These are phyloP conservation scores for Tausonia pullulans DNA, from an alignment of 1,284 basidiomycete species.

Conservation along the genomic window DNA sequence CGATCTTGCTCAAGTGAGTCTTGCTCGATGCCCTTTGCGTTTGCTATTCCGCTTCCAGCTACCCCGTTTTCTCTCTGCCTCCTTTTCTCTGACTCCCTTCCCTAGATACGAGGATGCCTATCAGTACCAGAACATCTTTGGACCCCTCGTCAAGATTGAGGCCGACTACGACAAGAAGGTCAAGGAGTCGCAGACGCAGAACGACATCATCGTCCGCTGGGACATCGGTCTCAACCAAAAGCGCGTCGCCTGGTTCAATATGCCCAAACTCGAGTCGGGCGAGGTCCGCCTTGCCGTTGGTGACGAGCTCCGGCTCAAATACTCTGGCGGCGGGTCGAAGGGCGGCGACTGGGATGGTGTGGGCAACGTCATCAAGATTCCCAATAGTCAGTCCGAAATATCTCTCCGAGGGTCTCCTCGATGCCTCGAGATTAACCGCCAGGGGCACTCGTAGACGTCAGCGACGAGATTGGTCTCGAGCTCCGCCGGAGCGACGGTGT, in stretches of 20 bases:
- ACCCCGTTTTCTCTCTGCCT: neutral
- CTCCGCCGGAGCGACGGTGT: constrained; percentile 85
- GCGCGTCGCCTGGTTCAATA: constrained; percentile 87
- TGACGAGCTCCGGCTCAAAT: constrained; percentile 84
- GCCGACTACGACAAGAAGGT: constrained; percentile 97
- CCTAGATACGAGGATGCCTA: constrained; percentile 88
- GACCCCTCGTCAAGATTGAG: constrained; percentile 97
- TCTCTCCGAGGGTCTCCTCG: neutral
- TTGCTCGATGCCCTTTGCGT: neutral
- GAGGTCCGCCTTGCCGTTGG: constrained; percentile 95
- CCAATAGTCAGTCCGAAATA: constrained; percentile 66
- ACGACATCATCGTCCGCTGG: constrained; percentile 90
- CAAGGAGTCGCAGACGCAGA: constrained; percentile 97
- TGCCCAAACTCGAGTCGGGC: constrained; percentile 95
- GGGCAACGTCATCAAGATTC: constrained; percentile 96
- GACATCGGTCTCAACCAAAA: constrained; percentile 97
- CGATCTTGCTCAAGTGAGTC: constrained; percentile 58
- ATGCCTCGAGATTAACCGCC: constrained; percentile 4
- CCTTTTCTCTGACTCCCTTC: neutral
- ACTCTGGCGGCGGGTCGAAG: constrained; percentile 54
- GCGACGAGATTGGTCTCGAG: constrained; percentile 94
- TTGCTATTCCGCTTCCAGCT: neutral
- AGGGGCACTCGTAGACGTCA: constrained; percentile 54
- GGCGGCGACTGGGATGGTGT: constrained; percentile 72
- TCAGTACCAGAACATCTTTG: constrained; percentile 98